Base-by-base conservation (phyloP, 2,329 filamentous ascomycete species). In the Teratosphaeria gauchensis region DNA sequence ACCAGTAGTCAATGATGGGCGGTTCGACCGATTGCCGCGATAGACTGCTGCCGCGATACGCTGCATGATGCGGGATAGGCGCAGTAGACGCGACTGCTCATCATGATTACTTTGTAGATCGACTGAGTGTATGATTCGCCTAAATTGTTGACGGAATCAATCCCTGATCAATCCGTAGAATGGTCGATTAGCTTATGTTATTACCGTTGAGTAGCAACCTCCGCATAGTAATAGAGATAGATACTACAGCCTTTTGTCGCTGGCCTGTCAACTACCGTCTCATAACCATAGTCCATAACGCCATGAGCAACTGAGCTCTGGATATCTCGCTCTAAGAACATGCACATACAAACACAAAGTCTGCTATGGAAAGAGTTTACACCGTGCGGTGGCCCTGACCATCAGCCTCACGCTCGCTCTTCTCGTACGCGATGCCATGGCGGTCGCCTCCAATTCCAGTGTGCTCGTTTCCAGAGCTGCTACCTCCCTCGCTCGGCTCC, bases 391-490 rank as follows among this genome's bases (percentile, higher is more conserved):
- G 42, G 28, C 58, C 58, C 31, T 58, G 53, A 28, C 32, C 59
- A 21, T 33, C 53, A 12, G 54, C 55, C 55, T 63, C 62, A 8
- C 60, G 51, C 64, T 73, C 70, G 51, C 61, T 65, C 68, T 80
- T 75, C 67, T 81, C 78, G 9, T 75, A 76, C 19, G 77, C 77
- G 35, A 82, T 63, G 16, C 72, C 80, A 59, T 83, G 80, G 46
- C 81, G 73, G 62, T 82, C 80, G 28, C 80, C 80, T 28, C 68
- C 75, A 52, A 82, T 75, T 24, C 74, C 78, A 5, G 75, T 79
- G 68, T 80, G 78, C 24, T 73, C 72, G 57, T 48, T 21, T 4
- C 42, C 42, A 11, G 42, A 48, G 55, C 71, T 72, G 66, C 69
- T 71, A 28, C 24, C 24, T 28, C 24, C 24, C 52, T 75, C 73